These are phyloP conservation scores for Trifolium fragiferum DNA, from an alignment of 306 rosid species.

Conservation along the genomic window DNA sequence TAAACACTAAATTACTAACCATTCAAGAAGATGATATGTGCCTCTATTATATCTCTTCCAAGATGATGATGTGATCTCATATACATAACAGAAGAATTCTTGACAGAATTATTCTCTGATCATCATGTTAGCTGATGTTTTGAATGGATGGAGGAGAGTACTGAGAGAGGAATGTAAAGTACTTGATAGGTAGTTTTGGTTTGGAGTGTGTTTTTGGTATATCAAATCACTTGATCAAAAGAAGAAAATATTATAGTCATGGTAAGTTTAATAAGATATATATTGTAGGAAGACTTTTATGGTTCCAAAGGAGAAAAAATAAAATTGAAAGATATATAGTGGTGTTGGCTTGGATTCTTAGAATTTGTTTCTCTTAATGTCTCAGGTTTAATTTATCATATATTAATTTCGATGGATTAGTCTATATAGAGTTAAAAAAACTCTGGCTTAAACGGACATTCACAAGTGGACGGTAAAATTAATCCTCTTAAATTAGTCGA, in stretches of 20 bases:
- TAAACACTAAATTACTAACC: constrained; percentile 41
- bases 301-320: background rate
- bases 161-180: constrained; percentile 12
- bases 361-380: no score
- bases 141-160: constrained; percentile 1
- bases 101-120: constrained; percentile 35
- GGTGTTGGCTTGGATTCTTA: no score
- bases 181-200: constrained; percentile 29
- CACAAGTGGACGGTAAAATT: no score
- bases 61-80: constrained; percentile 37
- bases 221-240: constrained; percentile 30
- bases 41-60: constrained; percentile 14
- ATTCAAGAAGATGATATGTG: constrained; percentile 37
- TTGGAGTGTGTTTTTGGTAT: constrained; percentile 44
- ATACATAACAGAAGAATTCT: background rate
- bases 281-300: constrained; percentile 31
- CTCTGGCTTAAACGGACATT: no score
- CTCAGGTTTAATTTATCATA: no score
- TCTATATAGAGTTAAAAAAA: no score
- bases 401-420: no score
- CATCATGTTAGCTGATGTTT: background rate
- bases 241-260: constrained; percentile 48
- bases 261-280: constrained; percentile 41
- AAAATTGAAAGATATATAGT: no score
- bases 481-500: no score